Evolutionary conservation across 345 rosid genomes (phyloP).

Genomic region (Pugionium cornutum): DNA sequence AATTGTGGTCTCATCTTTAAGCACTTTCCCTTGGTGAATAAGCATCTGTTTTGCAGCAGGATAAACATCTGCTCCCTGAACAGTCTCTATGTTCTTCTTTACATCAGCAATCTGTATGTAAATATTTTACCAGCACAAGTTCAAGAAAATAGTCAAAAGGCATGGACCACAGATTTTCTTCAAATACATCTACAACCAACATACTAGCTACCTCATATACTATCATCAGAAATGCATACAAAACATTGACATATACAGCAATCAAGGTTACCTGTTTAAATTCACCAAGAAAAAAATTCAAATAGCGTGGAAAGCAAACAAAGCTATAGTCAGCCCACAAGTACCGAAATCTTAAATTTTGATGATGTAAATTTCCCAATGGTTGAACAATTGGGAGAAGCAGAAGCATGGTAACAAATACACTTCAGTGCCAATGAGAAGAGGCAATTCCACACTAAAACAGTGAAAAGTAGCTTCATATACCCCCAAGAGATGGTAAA

Average conservation of each 20-base stretch:
- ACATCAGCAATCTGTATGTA: constrained; percentile 65
- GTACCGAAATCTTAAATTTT: neutral
- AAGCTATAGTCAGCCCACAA: neutral
- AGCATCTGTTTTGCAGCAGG: constrained; percentile 82
- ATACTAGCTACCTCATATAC: constrained; percentile 5
- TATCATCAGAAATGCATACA: neutral
- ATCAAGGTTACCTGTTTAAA: neutral
- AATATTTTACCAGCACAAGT: neutral
- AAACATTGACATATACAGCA: neutral
- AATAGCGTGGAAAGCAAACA: neutral
- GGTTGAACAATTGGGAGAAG: neutral
- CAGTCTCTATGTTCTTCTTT: constrained; percentile 69
- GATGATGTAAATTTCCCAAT: neutral
- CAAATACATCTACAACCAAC: neutral
- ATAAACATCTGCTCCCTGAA: constrained; percentile 63
- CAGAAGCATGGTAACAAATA: neutral
- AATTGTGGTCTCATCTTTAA: constrained; percentile 71
- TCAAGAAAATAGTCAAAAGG: neutral
- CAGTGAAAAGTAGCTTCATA: neutral
- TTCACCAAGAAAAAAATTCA: neutral
- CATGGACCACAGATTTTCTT: neutral
- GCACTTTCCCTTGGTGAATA: constrained; percentile 83
- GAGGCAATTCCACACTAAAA: neutral
- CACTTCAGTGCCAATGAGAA: constrained; percentile 2
- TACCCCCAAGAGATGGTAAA: neutral